Evolutionary conservation across 208 protist genomes (phyloP).

Genomic region (Crithidia expoeki): DNA sequence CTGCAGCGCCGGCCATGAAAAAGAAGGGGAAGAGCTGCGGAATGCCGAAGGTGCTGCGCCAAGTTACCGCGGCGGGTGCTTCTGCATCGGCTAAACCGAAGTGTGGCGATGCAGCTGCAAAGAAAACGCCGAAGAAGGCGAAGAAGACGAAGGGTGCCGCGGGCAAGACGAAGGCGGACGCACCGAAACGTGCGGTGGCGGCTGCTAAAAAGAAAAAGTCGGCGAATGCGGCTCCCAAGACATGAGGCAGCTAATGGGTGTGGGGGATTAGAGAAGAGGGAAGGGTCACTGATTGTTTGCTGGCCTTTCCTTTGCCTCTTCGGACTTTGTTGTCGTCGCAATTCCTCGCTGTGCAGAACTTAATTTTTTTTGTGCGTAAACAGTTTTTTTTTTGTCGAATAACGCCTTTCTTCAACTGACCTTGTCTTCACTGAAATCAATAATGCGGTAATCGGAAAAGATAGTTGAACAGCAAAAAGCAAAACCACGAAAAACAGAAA

Average conservation of each 20-base stretch:
- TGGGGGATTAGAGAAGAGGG: background rate
- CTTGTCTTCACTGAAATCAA: background rate
- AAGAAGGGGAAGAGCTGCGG: conserved; percentile 19
- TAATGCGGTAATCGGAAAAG: too few relatives aligned
- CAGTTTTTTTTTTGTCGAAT: conserved; percentile 2
- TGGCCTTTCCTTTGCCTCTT: too few relatives aligned
- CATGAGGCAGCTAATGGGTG: background rate
- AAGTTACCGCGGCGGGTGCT: conserved; percentile 12
- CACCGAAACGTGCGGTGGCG: background rate
- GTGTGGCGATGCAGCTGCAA: conserved; percentile 47
- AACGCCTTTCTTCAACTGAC: conserved; percentile 15
- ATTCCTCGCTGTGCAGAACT: background rate
- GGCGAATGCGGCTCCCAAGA: background rate
- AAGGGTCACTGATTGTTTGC: too few relatives aligned
- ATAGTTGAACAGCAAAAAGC: too few relatives aligned
- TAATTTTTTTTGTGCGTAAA: background rate
- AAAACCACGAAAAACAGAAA: background rate
- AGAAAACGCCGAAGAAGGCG: conserved; percentile 19
- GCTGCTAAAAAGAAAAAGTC: conserved; percentile 11
- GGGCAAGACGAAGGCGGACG: background rate
- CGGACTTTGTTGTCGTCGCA: too few relatives aligned
- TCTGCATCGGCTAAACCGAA: conserved; percentile 29
- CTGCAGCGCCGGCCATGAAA: background rate
- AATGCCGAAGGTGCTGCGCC: conserved; percentile 34
- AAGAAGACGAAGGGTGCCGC: conserved; percentile 26